Base-by-base conservation (phyloP, 805 yeast species). In the Metschnikowia kofuensis region DNA sequence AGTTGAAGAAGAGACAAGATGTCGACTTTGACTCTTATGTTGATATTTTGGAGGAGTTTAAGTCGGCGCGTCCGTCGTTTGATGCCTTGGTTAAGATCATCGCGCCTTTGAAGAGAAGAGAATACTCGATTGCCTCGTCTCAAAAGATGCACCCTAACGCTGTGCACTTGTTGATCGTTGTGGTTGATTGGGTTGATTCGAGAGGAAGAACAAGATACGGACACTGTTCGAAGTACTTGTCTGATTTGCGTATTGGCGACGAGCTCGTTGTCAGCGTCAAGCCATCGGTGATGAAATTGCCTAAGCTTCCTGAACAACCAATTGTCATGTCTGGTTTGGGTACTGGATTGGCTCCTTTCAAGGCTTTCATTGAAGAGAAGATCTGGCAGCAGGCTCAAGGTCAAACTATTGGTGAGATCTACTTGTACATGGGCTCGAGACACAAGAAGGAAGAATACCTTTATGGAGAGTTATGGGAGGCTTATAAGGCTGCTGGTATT, bases 381-480 rank as follows among this genome's bases (percentile, higher is more conserved):
- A 80, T 85, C 63, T 90, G 92, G 89, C 98, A 92, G 75, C 76
- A 84, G 63, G 80, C 85, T 59, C 96, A 90, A 66, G 98, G 98
- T 44, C 67, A 78, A 66, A 87, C 85, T 58, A 88, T 92, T 66
- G 98, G 98, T 44, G 92, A 87, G 47, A 82, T 91, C 48, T 91
- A 80, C 75, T 74, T 92, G 61, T 92, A 81, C 74, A 71, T 92
- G 69, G 98, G 98, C 57, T 88, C 97, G 40, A 87, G 98, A 74
- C 97, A 92, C 72, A 87, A 85, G 74, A 85, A 87, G 68, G 96
- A 92, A 71, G 98, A 92, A 72, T 92, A 92, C 63, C 78, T 92
- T 63, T 90, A 92, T 63, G 98, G 98, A 65, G 98, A 92, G 72
- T 76, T 90, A 57, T 92, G 97, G 96, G 98, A 92, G 74, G 96